Evolutionary conservation across 345 rosid genomes (phyloP).

Genomic region (Gossypium ekmanianum): DNA sequence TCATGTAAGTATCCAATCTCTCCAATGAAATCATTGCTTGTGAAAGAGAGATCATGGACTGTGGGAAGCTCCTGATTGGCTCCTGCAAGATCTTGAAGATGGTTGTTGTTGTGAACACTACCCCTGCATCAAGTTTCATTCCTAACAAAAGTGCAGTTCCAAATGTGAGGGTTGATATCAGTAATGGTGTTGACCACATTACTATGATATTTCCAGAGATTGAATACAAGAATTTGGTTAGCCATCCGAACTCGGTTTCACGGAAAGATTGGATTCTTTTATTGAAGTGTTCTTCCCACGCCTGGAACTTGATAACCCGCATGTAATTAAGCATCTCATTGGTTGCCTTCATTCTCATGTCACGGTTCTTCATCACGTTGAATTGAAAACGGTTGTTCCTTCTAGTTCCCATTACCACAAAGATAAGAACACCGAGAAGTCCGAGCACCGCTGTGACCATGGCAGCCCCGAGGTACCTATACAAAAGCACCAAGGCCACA

Average conservation of each 20-base stretch:
- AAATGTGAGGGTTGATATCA: slow-evolving; percentile 73
- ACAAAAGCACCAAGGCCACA: slow-evolving; percentile 66
- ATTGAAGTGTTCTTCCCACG: slow-evolving; percentile 93
- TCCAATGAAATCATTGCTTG: slow-evolving; percentile 87
- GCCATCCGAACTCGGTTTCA: slow-evolving; percentile 73
- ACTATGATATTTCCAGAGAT: slow-evolving; percentile 65
- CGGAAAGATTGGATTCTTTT: slow-evolving; percentile 67
- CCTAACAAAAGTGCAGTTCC: slow-evolving; percentile 66
- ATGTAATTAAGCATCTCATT: slow-evolving; percentile 91
- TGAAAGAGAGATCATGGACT: slow-evolving; percentile 87
- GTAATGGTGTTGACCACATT: slow-evolving; percentile 78
- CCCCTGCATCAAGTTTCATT: slow-evolving; percentile 71
- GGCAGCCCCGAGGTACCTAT: slow-evolving; percentile 58
- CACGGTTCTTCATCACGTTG: slow-evolving; percentile 72
- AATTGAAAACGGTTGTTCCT: slow-evolving; percentile 64
- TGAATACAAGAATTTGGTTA: slow-evolving; percentile 77
- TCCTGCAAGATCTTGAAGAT: slow-evolving; percentile 91
- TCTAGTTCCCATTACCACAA: slow-evolving; percentile 47
- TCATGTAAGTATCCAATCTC: slow-evolving; percentile 74
- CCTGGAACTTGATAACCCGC: slow-evolving; percentile 95
- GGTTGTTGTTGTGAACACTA: slow-evolving; percentile 83
- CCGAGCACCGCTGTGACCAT: slow-evolving; percentile 55
- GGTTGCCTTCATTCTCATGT: slow-evolving; percentile 87
- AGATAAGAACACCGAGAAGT: slow-evolving; percentile 42
- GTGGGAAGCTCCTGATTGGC: slow-evolving; percentile 83